phyloP scores from a whole-genome alignment of 306 rosid genomes.

The Vigna radiata region DNA sequence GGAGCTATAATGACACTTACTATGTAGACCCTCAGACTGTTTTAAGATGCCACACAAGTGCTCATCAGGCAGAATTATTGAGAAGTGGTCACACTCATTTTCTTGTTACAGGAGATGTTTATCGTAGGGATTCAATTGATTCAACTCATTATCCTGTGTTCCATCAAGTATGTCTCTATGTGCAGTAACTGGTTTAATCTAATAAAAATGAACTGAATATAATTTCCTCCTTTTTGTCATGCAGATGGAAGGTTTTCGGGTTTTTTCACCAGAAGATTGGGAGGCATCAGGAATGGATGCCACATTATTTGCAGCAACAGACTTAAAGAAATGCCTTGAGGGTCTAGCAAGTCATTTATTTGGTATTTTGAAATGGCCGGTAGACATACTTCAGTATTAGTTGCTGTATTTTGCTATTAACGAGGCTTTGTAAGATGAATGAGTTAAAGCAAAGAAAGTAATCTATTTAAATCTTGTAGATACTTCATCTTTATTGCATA shows the following conservation, averaged over 20 bases:
- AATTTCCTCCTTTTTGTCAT: slow-evolving; percentile 40
- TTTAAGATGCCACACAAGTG: slow-evolving; percentile 97
- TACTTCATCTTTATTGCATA: slow-evolving; percentile 32
- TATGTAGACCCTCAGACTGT: slow-evolving; percentile 81
- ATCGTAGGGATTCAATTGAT: slow-evolving; percentile 97
- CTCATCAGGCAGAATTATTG: slow-evolving; percentile 92
- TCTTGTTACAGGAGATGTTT: slow-evolving; percentile 98
- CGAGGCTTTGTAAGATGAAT: slow-evolving; percentile 35
- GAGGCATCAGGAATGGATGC: slow-evolving; percentile 74
- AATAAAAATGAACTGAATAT: slow-evolving; percentile 20
- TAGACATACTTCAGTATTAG: slow-evolving; percentile 16
- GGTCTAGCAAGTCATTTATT: slow-evolving; percentile 91
- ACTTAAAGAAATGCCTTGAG: slow-evolving; percentile 95
- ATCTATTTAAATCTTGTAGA: neutral
- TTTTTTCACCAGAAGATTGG: slow-evolving; percentile 82
- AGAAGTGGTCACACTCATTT: slow-evolving; percentile 84
- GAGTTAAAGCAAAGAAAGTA: slow-evolving; percentile 23
- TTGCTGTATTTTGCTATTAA: slow-evolving; percentile 36
- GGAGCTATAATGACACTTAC: slow-evolving; percentile 95
- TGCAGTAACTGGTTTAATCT: slow-evolving; percentile 24
- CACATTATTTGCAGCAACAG: slow-evolving; percentile 79
- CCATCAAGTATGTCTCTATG: slow-evolving; percentile 74
- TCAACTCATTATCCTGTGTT: slow-evolving; percentile 97
- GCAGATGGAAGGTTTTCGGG: slow-evolving; percentile 98
- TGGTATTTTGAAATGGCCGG: slow-evolving; percentile 61